These are phyloP conservation scores for Xylaria sp. DNA, from an alignment of 2,329 filamentous ascomycete genomes.

Conservation along the genomic window DNA sequence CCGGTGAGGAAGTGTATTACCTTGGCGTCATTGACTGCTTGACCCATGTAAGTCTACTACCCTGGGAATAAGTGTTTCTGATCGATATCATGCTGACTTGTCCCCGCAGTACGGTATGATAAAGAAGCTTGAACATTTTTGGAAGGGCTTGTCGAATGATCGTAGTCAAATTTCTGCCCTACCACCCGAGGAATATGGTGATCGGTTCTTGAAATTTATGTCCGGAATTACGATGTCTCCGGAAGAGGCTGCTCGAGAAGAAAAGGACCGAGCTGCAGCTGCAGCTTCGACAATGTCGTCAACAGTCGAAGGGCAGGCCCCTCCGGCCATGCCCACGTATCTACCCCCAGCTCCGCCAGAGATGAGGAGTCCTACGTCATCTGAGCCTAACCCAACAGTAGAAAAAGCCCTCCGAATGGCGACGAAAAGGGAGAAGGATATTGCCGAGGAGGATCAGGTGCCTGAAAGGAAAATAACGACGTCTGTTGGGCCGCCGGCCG, in stretches of 20 bases:
- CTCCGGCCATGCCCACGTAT: conserved; percentile 47
- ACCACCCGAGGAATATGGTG: conserved; percentile 88
- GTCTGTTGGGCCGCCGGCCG: conserved; percentile 40
- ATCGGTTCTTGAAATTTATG: conserved; percentile 94
- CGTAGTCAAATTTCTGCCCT: conserved; percentile 92
- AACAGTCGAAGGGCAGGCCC: conserved; percentile 28
- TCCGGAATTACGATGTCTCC: conserved; percentile 88
- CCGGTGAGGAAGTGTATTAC: conserved; percentile 95
- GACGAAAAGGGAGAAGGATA: conserved; percentile 47
- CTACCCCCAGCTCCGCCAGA: conserved; percentile 49
- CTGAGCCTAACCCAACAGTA: conserved; percentile 48
- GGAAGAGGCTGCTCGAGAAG: conserved; percentile 82
- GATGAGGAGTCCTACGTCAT: conserved; percentile 48
- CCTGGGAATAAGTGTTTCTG: neutral
- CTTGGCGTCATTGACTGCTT: conserved; percentile 98
- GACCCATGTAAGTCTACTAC: conserved; percentile 79
- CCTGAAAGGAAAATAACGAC: conserved; percentile 50
- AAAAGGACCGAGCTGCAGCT: conserved; percentile 66
- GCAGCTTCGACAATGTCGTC: conserved; percentile 51
- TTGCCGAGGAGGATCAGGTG: conserved; percentile 48
- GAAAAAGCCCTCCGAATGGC: conserved; percentile 48
- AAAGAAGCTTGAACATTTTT: conserved; percentile 96
- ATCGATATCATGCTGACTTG: conserved; percentile 38
- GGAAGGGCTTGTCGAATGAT: conserved; percentile 90
- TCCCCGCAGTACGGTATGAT: conserved; percentile 82